Percentiles rank a stretch among this genome's conserved stretches.
These are phyloP conservation scores for Naganishia cerealis DNA, from an alignment of 1,284 basidiomycete genomes.

Conservation along the genomic window DNA sequence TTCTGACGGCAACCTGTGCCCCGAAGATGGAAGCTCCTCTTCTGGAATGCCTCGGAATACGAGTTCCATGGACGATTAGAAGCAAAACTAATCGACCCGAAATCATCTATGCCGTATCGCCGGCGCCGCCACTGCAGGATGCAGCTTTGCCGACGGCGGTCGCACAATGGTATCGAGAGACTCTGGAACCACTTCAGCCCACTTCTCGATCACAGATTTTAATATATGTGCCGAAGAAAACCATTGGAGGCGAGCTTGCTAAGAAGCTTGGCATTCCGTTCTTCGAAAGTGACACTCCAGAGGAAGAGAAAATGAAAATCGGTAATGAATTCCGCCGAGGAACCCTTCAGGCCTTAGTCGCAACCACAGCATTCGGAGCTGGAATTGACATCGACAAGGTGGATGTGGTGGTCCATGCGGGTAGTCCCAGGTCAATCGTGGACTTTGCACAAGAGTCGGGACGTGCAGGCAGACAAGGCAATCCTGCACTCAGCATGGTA, in stretches of 20 bases:
- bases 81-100: not conserved
- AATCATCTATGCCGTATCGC: not conserved
- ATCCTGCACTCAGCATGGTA: not conserved
- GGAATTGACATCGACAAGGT: conserved; percentile 11
- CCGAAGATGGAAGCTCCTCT: not conserved
- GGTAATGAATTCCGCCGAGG: not conserved
- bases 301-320: not conserved
- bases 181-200: not conserved
- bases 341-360: not conserved
- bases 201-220: not conserved
- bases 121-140: not conserved
- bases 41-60: not conserved
- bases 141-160: not conserved
- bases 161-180: not conserved
- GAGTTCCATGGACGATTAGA: not conserved
- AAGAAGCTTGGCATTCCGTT: not conserved
- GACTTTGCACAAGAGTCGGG: conserved; percentile 14
- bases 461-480: not conserved
- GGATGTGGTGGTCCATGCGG: not conserved
- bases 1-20: conserved; percentile 1
- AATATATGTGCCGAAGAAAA: not conserved
- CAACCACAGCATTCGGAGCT: not conserved
- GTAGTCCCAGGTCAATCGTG: not conserved
- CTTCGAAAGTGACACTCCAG: not conserved
- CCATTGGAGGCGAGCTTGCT: not conserved